These are phyloP conservation scores for Leptosphaerulina australis DNA, from an alignment of 2,329 filamentous ascomycete genomes.

Conservation along the genomic window DNA sequence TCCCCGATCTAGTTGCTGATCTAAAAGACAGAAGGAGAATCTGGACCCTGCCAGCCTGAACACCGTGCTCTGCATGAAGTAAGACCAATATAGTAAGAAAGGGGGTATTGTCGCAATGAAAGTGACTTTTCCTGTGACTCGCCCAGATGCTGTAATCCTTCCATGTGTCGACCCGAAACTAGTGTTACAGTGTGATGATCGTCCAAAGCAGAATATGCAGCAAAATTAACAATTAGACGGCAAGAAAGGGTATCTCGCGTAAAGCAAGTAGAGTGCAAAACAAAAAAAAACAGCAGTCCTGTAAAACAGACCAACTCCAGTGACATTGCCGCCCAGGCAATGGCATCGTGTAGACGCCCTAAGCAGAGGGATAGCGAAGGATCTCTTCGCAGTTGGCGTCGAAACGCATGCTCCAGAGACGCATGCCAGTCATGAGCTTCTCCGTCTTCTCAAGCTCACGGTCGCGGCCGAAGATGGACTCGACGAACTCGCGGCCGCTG, in stretches of 20 bases:
- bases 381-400: constrained; percentile 96
- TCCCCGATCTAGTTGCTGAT: constrained; percentile 14
- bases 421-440: constrained; percentile 87
- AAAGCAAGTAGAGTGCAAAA: constrained; percentile 40
- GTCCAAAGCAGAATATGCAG: constrained; percentile 40
- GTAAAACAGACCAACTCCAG: constrained; percentile 32
- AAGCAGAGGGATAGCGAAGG: constrained; percentile 60
- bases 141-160: constrained; percentile 42
- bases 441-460: constrained; percentile 88
- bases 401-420: constrained; percentile 90
- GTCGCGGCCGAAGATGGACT: constrained; percentile 92
- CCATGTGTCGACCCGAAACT: constrained; percentile 31
- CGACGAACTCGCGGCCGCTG: constrained; percentile 92
- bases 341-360: constrained; percentile 24
- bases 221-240: constrained; percentile 46
- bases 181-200: constrained; percentile 45
- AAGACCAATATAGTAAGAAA: constrained; percentile 26
- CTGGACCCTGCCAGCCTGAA: constrained; percentile 35
- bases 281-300: constrained; percentile 18
- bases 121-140: constrained; percentile 47
- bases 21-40: constrained; percentile 28
- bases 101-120: constrained; percentile 46
- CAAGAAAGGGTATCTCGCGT: constrained; percentile 50
- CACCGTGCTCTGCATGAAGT: constrained; percentile 24
- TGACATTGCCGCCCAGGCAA: constrained; percentile 33